Evolutionary conservation across 176 grass and related monocot genomes (phyloP), one percentile per base, ranked within the genome.

Genomic region (Lolium rigidum): DNA sequence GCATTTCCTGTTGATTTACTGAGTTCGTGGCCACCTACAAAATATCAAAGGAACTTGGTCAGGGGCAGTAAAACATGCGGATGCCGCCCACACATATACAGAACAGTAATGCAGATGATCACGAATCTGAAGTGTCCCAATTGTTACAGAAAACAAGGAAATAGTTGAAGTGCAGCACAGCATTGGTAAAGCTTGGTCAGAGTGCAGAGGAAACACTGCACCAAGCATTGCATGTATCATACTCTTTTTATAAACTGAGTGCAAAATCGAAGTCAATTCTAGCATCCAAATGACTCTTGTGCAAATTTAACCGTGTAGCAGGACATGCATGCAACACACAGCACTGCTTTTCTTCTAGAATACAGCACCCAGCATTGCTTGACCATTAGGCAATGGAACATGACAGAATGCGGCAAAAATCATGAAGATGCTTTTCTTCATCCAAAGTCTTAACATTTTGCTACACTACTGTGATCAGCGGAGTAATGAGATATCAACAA

Each of bases 1-100:
- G 93, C 88, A 55, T 95, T 95, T 83, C 93, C 93, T 74, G 93
- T 90, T 79, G 79, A 86, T 51, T 90, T 95, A 59, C 90, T 90
- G 31, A 95, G 90, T 76, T 95, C 90, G 50, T 92, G 90, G 2
- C 88, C 93, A 20, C 90, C 93, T 95, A 77, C 28, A 95, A 67
- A 86, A 89, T 58, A 72, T 38, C 21, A 28, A 47, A 74, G 44
- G 8, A 89, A 67, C 26, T 79, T 24, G 80, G 37, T 83, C 22
- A 90, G 66, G 20, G 80, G 37, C 47, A 80, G 57, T 76, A 43
- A 10, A 80, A 70, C 16, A 44, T 9, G 14, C 7, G 44, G 21
- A 61, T 66, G 20, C 7, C 16, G 20, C 15, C 28, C n/a, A 38
- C 74, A 55, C 44, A 12, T 67, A 66, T 24, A 24, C 49, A 18